Conservation (phyloP, 163 green algal genomes). For the Picocystis sp. region DNA sequence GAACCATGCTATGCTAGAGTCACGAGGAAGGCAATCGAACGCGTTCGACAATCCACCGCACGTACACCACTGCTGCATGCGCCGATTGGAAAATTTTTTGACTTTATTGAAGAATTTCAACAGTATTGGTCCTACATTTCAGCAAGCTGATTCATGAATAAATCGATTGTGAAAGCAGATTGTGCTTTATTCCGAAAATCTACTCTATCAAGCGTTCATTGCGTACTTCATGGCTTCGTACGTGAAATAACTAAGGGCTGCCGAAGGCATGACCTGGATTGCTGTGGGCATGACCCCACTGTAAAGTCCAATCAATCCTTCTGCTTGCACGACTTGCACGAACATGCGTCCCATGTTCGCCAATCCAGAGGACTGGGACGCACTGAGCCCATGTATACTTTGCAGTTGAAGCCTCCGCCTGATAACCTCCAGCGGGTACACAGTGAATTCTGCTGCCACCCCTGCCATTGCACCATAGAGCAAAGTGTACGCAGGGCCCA, state of each 20-base stretch:
- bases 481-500: constrained; percentile 30
- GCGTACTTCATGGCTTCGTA: constrained; percentile 16
- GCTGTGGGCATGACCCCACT: constrained; percentile 36
- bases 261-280: constrained; percentile 42
- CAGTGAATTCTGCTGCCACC: constrained; percentile 26
- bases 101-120: no score
- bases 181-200: no score
- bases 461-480: constrained; percentile 46
- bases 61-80: no score
- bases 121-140: no score
- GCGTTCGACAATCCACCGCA: no score
- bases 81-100: no score
- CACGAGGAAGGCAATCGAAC: no score
- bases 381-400: background rate
- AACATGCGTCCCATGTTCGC: background rate
- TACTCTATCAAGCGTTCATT: no score
- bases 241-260: constrained; percentile 34
- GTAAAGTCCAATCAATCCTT: constrained; percentile 43
- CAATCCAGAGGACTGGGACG: background rate
- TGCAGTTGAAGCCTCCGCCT: constrained; percentile 47
- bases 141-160: no score
- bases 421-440: constrained; percentile 61
- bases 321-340: constrained; percentile 18
- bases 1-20: no score
- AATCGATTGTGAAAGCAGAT: no score